A percentile compares a stretch with the other conserved stretches of the same genome.
These are phyloP conservation scores for Selaginella tamariscina DNA, from an alignment of 75 land plant genomes.

Conservation along the genomic window DNA sequence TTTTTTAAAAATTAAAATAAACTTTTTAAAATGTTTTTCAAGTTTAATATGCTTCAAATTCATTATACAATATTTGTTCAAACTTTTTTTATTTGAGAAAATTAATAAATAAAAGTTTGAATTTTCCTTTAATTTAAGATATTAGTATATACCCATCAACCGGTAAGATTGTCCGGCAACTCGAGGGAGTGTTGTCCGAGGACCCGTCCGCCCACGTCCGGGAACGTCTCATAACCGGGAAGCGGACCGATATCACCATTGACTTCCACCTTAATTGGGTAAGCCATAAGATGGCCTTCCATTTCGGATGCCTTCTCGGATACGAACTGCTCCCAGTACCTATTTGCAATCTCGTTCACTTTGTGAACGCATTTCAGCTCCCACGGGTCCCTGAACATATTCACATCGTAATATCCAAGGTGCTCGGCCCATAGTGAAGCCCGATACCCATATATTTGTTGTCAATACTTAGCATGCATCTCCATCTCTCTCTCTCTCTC, in stretches of 20 bases:
- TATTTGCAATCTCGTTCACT: conserved; percentile 54
- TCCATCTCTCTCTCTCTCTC: background rate
- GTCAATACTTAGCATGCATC: too few species aligned
- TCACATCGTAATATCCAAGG: conserved; percentile 30
- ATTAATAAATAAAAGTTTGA: too few species aligned
- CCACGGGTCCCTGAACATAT: conserved; percentile 38
- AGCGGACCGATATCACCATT: conserved; percentile 44
- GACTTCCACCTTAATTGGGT: conserved; percentile 51
- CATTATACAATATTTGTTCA: too few species aligned
- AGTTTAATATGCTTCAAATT: too few species aligned
- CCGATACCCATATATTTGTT: conserved; percentile 74
- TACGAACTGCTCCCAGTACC: conserved; percentile 47
- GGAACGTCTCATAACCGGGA: conserved; percentile 46
- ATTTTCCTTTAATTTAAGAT: too few species aligned
- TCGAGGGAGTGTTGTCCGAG: conserved; percentile 30
- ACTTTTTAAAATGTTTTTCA: too few species aligned
- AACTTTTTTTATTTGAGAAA: too few species aligned
- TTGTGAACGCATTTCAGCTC: conserved; percentile 38
- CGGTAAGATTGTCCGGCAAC: conserved; percentile 59
- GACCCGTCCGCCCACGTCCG: conserved; percentile 77
- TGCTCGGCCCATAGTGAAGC: conserved; percentile 92
- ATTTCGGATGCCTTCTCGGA: conserved; percentile 34
- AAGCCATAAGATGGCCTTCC: conserved; percentile 63
- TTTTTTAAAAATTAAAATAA: too few species aligned
- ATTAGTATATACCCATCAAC: too few species aligned